Evolutionary conservation across 1,139 yeast species (phyloP), one percentile per base, ranked within the genome.

Genomic region (Debaryomyces sp.): DNA sequence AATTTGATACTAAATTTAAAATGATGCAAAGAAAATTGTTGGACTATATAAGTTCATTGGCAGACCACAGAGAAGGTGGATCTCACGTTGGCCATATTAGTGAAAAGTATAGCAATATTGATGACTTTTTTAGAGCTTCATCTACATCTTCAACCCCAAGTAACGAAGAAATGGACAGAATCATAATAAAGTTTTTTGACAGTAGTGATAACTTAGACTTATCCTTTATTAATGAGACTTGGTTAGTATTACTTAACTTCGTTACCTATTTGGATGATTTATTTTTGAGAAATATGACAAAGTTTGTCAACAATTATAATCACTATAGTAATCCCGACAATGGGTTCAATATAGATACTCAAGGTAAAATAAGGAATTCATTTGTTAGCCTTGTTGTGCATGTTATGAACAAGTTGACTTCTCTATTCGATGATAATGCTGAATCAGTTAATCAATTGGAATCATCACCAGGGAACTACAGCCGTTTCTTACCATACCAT

Each of bases 191-290:
- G 40, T 65, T 73, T 2, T 75, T 73, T 51, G 71, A 68, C 37
- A 67, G 66, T 53, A 66, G 69, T 54, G 80, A 75, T 43, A 72
- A 71, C 47, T 60, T 76, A 47, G 81, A 76, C 53, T 62, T 75
- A 43, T 71, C 79, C 18, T 65, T 75, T 32, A 66, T 75, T 39
- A 76, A 72, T 55, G 81, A 76, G 56, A 67, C 80, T 0, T 76
- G 81, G 81, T 62, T 75, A 45, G 71, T 75, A 2, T 63, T 76
- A 41, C 57, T 62, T 35, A 76, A 74, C 52, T 74, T 71, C 53
- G 60, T 75, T 18, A 60, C 60, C 23, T 75, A 71, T 50, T 56
- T 75, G 32, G 66, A 71, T 36, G 76, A 65, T 6, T 53, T 67
- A 21, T 70, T 73, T 51, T 50, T 64, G 37, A 62, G 59, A 33